Evolutionary conservation across 75 land plant species (phyloP).

Genomic region (Picea glauca): DNA sequence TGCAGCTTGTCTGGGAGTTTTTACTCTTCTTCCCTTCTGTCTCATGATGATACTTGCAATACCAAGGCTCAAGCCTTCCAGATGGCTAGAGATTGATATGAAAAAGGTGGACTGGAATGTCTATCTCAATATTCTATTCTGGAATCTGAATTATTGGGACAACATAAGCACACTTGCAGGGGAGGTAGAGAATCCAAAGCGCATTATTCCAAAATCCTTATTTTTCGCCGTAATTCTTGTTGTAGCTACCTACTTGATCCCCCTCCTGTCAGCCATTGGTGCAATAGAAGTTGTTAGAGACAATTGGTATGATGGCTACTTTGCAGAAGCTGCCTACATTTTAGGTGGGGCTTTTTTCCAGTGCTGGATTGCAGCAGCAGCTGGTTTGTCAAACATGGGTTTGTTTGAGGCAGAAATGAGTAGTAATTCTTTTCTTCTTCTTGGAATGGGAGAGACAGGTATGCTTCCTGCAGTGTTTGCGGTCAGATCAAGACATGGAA

Average conservation of each 20-base stretch:
- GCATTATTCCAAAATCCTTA: conserved; percentile 69
- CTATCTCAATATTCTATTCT: conserved; percentile 70
- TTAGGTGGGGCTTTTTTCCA: conserved; percentile 56
- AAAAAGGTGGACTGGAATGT: conserved; percentile 47
- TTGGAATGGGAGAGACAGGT: conserved; percentile 65
- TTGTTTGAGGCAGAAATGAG: conserved; percentile 66
- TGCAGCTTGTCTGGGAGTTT: conserved; percentile 46
- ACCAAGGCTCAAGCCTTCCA: conserved; percentile 47
- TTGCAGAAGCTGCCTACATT: conserved; percentile 55
- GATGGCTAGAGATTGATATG: conserved; percentile 53
- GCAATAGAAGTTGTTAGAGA: conserved; percentile 33
- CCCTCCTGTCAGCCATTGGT: conserved; percentile 65
- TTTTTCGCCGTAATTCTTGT: conserved; percentile 55
- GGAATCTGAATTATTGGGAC: conserved; percentile 92
- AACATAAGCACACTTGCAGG: conserved; percentile 75
- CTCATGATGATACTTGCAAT: conserved; percentile 51
- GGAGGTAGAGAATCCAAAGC: conserved; percentile 67
- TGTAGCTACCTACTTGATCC: conserved; percentile 49
- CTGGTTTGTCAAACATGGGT: conserved; percentile 56
- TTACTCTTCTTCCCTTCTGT: conserved; percentile 62
- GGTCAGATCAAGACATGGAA: conserved; percentile 35
- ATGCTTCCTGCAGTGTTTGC: conserved; percentile 18
- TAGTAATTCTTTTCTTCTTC: conserved; percentile 52
- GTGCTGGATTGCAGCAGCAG: conserved; percentile 46
- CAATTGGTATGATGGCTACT: conserved; percentile 79